Base-by-base conservation (phyloP, 352 stramenopile species). In the Phytophthora hybrid region DNA sequence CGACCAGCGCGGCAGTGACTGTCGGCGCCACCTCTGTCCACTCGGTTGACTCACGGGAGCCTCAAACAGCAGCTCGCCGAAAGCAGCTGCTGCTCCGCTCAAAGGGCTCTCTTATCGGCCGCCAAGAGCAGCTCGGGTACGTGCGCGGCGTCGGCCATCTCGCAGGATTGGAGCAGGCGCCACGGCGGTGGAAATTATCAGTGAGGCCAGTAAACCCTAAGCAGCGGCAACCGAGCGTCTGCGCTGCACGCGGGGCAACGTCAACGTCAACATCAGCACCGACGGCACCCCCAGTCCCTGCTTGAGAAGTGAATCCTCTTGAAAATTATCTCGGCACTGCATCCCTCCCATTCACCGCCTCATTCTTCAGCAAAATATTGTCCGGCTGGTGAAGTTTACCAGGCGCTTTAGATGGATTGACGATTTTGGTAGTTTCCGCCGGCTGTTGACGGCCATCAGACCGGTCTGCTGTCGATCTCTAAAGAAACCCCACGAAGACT, bases 401-500 rank as follows among this genome's bases (percentile, higher is more conserved):
- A 75, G 34, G 10, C 34, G 34, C 34, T 41, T 10, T 16, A 66
- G 39, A 47, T 54, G 37, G 52, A 73, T 56, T 69, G 66, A 69
- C 62, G 62, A 73, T 79, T 79, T 79, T 79, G 73, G 57, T 79
- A 76, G 67, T 79, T 29, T 76, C 52, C 14, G 55, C 54, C 66
- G 72, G 73, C 73, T 76, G 73, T 69, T 69, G 10, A 21, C 46
- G 59, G 52, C 51, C 68, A 75, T 59, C 69, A 69, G 59, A 19
- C 41, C 44, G 23, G 21, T 19, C 53, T 18, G 66, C 58, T 52
- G 29, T 49, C 19, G 34, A 71, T 39, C 63, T 76, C 58, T 53
- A 68, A 69, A 69, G 63, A 72, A 69, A 69, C 53, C 21, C 44
- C 19, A 5, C 23, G 57, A 53, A 62, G 29, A 29, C 19, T 54